Base-by-base conservation (phyloP, 306 rosid species). In the Amphicarpaea edgeworthii region DNA sequence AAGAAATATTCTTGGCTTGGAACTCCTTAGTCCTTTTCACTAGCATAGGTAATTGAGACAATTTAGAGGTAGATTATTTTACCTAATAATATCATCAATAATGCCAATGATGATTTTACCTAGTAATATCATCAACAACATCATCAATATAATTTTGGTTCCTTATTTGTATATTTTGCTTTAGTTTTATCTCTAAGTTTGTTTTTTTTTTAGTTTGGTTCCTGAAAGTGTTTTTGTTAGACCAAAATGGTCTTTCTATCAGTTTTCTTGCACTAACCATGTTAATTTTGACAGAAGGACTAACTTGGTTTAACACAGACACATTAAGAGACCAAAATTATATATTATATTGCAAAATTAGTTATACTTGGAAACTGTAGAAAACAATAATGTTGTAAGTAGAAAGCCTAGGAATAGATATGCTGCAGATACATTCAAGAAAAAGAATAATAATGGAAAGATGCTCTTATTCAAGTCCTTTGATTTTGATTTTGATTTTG, bases 11-110 rank as follows among this genome's bases (percentile, higher is more conserved):
- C 84, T 75, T 40, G 62, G 11, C 59, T 43, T 77, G 54, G 49
- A 70, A 73, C 69, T 47, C 65, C 46, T 34, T 69, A 75, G 76
- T 79, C 81, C 66, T 45, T 83, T 60, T 83, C 84, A 75, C 68
- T 75, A 55, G 49, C 81, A 78, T 55, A 62, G 78, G 77, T 69
- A 60, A 45, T 75, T 62, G 65, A 57, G 66, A 26, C 43, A 41
- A 47, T 59, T 67, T 58, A 20, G 1, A 38, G 15, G 26, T 37
- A 8, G 62, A 50, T 43, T 20, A 59, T 54, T 79, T 34, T 55
- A 55, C 65, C 65, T 32, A 28, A 53, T 12, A 51, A 59, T 41
- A 41, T 78, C 62, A 38, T 66, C 77, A 59, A 71, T 41, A 57
- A 8, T 58, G 32, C 70, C 76, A 78, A 76, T 66, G 30, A 9